These are phyloP conservation scores for Calonectria hawksworthii DNA, from an alignment of 2,329 filamentous ascomycete genomes.

Conservation along the genomic window DNA sequence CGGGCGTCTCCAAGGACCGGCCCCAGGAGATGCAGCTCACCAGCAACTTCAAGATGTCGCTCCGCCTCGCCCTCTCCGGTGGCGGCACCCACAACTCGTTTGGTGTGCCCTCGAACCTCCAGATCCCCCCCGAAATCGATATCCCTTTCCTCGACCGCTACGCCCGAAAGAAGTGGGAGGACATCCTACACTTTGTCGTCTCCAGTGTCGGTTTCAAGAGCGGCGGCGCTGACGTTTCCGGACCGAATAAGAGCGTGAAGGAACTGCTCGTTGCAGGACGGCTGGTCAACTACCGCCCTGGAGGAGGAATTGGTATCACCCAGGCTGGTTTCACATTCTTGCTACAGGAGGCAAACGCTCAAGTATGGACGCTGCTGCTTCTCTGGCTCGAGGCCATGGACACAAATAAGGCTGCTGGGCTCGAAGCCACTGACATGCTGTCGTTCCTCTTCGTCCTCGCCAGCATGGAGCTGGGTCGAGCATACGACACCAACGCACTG, in stretches of 20 bases:
- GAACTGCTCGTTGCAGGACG: constrained; percentile 84
- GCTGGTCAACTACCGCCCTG: constrained; percentile 77
- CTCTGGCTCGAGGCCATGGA: constrained; percentile 92
- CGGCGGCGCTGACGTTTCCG: constrained; percentile 59
- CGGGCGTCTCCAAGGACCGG: constrained; percentile 70
- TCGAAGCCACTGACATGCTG: constrained; percentile 94
- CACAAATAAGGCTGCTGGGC: constrained; percentile 66
- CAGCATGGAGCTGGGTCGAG: constrained; percentile 89
- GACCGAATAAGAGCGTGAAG: constrained; percentile 84
- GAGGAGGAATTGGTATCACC: constrained; percentile 84
- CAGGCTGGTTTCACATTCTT: constrained; percentile 95
- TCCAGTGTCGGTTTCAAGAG: constrained; percentile 74
- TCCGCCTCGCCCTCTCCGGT: constrained; percentile 89
- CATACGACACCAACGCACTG: constrained; percentile 89
- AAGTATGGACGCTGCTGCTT: constrained; percentile 95
- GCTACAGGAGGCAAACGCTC: constrained; percentile 93
- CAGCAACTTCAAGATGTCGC: constrained; percentile 84
- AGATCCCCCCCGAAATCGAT: constrained; percentile 74
- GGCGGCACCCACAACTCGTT: constrained; percentile 90
- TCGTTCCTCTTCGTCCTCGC: constrained; percentile 97
- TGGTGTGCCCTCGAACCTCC: constrained; percentile 82
- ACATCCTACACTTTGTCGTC: constrained; percentile 95
- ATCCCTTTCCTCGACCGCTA: constrained; percentile 85
- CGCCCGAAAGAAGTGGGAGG: constrained; percentile 92
- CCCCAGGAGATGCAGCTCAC: constrained; percentile 82